Base-by-base conservation (phyloP, 2,329 filamentous ascomycete species). In the Trichoderma afroharzianum region DNA sequence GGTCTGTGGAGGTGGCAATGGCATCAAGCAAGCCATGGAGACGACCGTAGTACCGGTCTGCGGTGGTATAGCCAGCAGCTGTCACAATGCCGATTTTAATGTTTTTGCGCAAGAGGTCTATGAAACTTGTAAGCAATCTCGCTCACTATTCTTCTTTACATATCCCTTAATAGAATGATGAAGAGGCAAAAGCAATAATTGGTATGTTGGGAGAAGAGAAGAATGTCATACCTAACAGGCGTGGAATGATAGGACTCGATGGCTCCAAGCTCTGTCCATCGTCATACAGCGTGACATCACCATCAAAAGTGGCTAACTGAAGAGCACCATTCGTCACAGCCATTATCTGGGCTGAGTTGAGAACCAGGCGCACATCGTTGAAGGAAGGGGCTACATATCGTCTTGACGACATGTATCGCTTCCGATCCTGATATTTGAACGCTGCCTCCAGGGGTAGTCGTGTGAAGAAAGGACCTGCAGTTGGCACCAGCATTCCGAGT, bases 321-420 rank as follows among this genome's bases (percentile, higher is more conserved):
- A 98, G 86, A 5, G 89, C 87, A 26, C 92, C 91, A 28, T 89
- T 89, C 18, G 94, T 92, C n/a, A 98, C 88, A 50, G 93, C 94
- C 91, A 98, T 94, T 72, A 95, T 87, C 82, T 99, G 96, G 21
- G 96, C 95, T 50, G 96, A 96, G 83, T 99, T 99, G 76, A 99
- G 88, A 66, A 97, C 92, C 28, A 98, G 86, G 2, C 96, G 91
- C 72, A 99, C 90, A 79, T 99, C 96, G 82, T 99, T 99, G 87
- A 99, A 99, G 1, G 93, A 97, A 0, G 96, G 96, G 1, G 95
- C 93, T 2, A 99, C 96, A 79, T 98, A 98, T 73, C 96, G 91
- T 28, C 96, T 88, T 2, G 92, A 94, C 32, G 94, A 97, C 77
- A 99, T 99, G 81, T 91, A 92, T 7, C 96, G 90, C 74, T 91